A percentile compares a stretch with the other conserved stretches of the same genome.
Evolutionary conservation across 495 filamentous ascomycete species (phyloP).

Genomic region (Penicillium ochrochloron): DNA sequence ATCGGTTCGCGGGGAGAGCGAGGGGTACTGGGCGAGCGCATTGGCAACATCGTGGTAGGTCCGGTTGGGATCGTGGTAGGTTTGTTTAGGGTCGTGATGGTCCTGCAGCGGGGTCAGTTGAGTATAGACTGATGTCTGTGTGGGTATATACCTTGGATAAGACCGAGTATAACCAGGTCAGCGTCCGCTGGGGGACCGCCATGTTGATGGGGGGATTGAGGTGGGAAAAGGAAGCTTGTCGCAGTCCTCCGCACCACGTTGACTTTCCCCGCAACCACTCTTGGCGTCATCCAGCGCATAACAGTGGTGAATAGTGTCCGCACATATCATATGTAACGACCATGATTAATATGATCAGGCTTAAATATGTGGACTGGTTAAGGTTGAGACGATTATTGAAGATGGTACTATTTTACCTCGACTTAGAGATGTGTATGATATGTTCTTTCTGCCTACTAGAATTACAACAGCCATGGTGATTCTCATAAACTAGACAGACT

Average conservation of each 20-base stretch:
- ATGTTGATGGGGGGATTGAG: slow-evolving; percentile 44
- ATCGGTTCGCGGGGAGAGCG: slow-evolving; percentile 87
- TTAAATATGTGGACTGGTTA: not conserved
- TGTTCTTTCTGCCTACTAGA: too few relatives aligned
- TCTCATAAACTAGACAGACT: too few relatives aligned
- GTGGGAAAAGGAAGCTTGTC: slow-evolving; percentile 17
- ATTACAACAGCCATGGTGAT: too few relatives aligned
- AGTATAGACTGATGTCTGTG: not conserved
- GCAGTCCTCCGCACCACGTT: slow-evolving; percentile 25
- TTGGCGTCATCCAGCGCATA: slow-evolving; percentile 13
- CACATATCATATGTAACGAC: not conserved
- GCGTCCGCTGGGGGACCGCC: slow-evolving; percentile 83
- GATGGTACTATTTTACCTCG: too few relatives aligned
- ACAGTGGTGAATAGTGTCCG: not conserved
- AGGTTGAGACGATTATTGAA: too few relatives aligned
- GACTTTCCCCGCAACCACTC: slow-evolving; percentile 33
- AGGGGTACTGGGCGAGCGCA: slow-evolving; percentile 78
- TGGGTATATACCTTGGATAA: slow-evolving; percentile 68
- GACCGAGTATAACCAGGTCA: slow-evolving; percentile 94
- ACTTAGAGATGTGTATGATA: too few relatives aligned
- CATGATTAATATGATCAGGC: not conserved
- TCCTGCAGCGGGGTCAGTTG: slow-evolving; percentile 59
- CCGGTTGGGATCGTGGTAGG: slow-evolving; percentile 87
- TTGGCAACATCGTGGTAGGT: slow-evolving; percentile 91
- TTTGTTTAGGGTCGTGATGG: slow-evolving; percentile 88